These are phyloP conservation scores for Scolecobasidium constrictum DNA, from an alignment of 2,329 filamentous ascomycete genomes.

Conservation along the genomic window DNA sequence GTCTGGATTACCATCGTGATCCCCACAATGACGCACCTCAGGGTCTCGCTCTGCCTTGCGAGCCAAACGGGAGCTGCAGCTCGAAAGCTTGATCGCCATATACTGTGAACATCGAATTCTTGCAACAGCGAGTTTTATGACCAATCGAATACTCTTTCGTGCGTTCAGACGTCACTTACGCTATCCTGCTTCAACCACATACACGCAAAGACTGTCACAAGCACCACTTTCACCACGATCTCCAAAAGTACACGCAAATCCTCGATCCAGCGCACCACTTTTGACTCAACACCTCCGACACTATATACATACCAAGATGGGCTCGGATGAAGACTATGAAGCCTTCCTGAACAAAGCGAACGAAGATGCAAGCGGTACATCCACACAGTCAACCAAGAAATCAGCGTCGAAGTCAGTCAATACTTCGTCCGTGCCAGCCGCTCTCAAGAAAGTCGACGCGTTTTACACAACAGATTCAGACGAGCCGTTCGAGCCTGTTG, in stretches of 20 bases:
- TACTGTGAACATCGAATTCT: too few species aligned
- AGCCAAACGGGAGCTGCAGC: too few species aligned
- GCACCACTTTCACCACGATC: background rate
- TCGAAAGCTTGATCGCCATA: too few species aligned
- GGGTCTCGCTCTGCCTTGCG: too few species aligned
- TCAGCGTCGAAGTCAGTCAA: slow-evolving; percentile 28
- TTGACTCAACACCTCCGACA: too few species aligned
- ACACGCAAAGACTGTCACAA: background rate
- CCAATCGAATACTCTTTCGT: too few species aligned
- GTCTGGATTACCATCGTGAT: too few species aligned
- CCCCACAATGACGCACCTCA: too few species aligned
- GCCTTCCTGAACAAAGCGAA: slow-evolving; percentile 83
- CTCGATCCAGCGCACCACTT: slow-evolving; percentile 13
- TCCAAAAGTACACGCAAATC: background rate
- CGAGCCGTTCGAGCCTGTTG: slow-evolving; percentile 72
- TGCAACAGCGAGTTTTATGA: too few species aligned
- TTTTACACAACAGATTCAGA: slow-evolving; percentile 76
- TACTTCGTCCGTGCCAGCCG: slow-evolving; percentile 47
- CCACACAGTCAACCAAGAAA: slow-evolving; percentile 16
- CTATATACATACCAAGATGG: too few species aligned
- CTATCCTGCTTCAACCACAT: background rate
- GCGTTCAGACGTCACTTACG: too few species aligned
- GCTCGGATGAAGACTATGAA: slow-evolving; percentile 72
- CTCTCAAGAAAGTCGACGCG: slow-evolving; percentile 31
- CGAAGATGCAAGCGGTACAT: slow-evolving; percentile 40